Evolutionary conservation across 495 filamentous ascomycete genomes (phyloP).

Genomic region (Neurospora sp.): DNA sequence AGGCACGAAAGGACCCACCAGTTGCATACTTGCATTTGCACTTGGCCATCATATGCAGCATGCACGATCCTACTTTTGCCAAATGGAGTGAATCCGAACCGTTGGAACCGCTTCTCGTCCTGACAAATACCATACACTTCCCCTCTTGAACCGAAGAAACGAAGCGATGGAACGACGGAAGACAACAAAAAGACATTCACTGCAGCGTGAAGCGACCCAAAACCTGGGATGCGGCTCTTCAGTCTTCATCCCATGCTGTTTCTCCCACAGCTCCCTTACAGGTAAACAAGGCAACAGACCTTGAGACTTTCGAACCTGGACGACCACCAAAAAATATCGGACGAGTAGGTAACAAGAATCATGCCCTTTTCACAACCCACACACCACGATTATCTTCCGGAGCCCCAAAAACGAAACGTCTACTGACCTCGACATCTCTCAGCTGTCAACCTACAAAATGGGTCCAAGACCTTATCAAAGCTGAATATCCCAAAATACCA

Average conservation of each 20-base stretch:
- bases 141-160: neutral
- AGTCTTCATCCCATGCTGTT: neutral
- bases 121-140: neutral
- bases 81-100: too few species aligned
- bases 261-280: neutral
- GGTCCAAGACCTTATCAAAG: neutral
- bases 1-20: neutral
- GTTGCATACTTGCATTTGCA: neutral
- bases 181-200: neutral
- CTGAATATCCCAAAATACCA: neutral
- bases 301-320: neutral
- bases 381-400: neutral
- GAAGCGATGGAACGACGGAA: neutral
- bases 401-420: neutral
- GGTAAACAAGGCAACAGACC: neutral
- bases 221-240: neutral
- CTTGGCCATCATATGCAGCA: neutral
- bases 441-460: neutral
- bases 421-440: neutral
- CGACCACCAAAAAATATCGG: neutral
- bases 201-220: neutral
- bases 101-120: too few species aligned
- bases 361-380: neutral
- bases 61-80: neutral
- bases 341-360: neutral